These are phyloP conservation scores for Trametes polyzona DNA, from an alignment of 1,284 basidiomycete genomes.

Conservation along the genomic window DNA sequence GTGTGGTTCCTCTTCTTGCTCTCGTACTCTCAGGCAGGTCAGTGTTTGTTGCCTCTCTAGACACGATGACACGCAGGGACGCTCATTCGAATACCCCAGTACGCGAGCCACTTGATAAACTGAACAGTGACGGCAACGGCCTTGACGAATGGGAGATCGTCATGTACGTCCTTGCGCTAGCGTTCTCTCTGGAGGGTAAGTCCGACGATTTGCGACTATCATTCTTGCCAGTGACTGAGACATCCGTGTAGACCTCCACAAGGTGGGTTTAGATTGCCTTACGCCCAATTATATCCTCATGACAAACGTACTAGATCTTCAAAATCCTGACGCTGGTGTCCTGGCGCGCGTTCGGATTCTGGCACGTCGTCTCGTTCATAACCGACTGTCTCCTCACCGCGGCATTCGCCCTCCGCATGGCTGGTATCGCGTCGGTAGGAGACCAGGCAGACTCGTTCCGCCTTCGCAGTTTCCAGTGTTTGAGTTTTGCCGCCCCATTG, in stretches of 20 bases:
- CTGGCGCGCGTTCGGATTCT: conserved; percentile 80
- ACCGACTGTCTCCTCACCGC: conserved; percentile 74
- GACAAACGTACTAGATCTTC: conserved; percentile 51
- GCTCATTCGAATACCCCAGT: conserved; percentile 45
- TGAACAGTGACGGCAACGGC: conserved; percentile 50
- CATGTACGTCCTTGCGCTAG: conserved; percentile 76
- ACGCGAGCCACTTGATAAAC: conserved; percentile 69
- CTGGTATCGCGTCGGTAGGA: conserved; percentile 54
- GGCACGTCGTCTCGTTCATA: conserved; percentile 73
- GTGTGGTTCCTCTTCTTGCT: conserved; percentile 88
- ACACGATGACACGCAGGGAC: not conserved
- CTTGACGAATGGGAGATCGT: conserved; percentile 80
- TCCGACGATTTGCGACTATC: not conserved
- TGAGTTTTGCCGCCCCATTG: conserved; percentile 86
- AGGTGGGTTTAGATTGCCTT: conserved; percentile 47
- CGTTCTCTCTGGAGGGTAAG: conserved; percentile 81
- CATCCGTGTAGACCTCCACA: conserved; percentile 57
- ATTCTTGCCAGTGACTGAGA: not conserved
- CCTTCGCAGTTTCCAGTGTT: conserved; percentile 82
- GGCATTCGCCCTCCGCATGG: conserved; percentile 77
- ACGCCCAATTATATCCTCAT: not conserved
- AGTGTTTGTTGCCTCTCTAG: conserved; percentile 27
- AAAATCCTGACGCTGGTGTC: conserved; percentile 69
- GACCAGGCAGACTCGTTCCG: conserved; percentile 50
- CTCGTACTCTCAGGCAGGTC: conserved; percentile 86